A percentile compares a stretch with the other conserved stretches of the same genome.
Conservation (phyloP, 2,329 filamentous ascomycete genomes). For the Alternaria ethzedia region DNA sequence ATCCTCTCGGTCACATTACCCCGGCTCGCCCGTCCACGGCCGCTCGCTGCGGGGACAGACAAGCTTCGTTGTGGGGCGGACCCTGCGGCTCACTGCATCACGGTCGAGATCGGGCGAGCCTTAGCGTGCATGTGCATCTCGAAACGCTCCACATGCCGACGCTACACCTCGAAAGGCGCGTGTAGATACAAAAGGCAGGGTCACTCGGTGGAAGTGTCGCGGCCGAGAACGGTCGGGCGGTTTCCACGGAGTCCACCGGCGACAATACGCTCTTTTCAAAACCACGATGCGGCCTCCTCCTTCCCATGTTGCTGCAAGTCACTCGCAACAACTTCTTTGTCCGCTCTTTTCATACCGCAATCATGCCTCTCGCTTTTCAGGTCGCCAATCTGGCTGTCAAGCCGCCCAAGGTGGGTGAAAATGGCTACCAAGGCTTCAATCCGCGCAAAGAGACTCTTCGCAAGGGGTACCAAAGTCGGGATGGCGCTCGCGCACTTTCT, state of each 20-base stretch:
- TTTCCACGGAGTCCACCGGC: not conserved
- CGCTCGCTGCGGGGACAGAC: not conserved
- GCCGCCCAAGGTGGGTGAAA: conserved; percentile 12
- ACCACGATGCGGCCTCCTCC: not conserved
- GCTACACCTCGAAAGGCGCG: not conserved
- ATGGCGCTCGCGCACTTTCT: conserved; percentile 5
- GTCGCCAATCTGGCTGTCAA: conserved; percentile 13
- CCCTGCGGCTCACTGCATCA: not conserved
- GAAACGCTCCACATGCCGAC: conserved; percentile 6
- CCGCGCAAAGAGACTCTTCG: conserved; percentile 12
- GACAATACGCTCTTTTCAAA: not conserved
- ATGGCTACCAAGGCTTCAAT: conserved; percentile 15
- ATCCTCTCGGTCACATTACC: not conserved
- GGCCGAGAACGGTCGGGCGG: conserved; percentile 10
- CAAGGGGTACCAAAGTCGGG: conserved; percentile 9
- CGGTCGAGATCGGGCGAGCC: conserved; percentile 13
- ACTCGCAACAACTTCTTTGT: not conserved
- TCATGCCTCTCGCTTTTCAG: conserved; percentile 13
- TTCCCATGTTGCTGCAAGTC: not conserved
- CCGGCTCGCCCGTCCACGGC: conserved; percentile 11
- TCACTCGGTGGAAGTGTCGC: not conserved
- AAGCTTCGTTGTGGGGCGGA: not conserved
- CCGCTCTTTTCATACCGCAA: not conserved
- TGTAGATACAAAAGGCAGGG: not conserved
- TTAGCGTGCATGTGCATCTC: not conserved